phyloP scores from a whole-genome alignment of 2,329 filamentous ascomycete genomes.

The Aspergillus sp. region DNA sequence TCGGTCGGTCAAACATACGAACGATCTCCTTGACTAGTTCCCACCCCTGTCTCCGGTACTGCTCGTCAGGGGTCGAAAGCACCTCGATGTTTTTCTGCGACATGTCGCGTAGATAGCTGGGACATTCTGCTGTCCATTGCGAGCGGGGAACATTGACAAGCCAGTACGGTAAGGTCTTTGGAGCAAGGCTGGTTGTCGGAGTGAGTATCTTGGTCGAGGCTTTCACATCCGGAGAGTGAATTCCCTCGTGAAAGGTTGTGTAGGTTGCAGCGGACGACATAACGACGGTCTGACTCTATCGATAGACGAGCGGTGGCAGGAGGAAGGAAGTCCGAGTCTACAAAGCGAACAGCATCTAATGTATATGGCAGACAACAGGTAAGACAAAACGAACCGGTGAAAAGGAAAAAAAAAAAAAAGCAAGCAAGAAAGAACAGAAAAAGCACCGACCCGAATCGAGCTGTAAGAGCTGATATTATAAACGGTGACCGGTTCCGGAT shows the following conservation, averaged over 20 bases:
- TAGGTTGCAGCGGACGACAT: slow-evolving; percentile 21
- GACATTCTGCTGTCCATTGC: slow-evolving; percentile 67
- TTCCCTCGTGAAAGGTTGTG: slow-evolving; percentile 27
- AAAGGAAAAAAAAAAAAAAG: not conserved
- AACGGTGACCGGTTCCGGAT: not conserved
- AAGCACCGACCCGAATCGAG: not conserved
- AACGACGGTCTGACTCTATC: not conserved
- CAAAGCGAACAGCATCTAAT: not conserved
- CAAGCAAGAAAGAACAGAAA: not conserved
- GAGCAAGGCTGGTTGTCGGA: slow-evolving; percentile 12
- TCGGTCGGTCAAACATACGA: slow-evolving; percentile 33
- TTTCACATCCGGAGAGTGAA: slow-evolving; percentile 20
- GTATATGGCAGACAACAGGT: not conserved
- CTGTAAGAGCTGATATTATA: slow-evolving; percentile 2
- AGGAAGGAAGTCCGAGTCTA: not conserved
- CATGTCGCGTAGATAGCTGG: slow-evolving; percentile 66
- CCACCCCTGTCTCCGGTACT: slow-evolving; percentile 70
- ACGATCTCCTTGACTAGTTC: slow-evolving; percentile 66
- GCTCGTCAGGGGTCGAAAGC: slow-evolving; percentile 68
- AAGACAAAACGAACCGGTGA: not conserved
- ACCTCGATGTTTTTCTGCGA: slow-evolving; percentile 69
- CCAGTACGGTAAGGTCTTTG: slow-evolving; percentile 67
- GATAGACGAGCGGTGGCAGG: too few species aligned
- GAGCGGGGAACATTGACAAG: slow-evolving; percentile 72
- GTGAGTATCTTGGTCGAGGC: slow-evolving; percentile 15